Evolutionary conservation across 768 basidiomycete species (phyloP).

Genomic region (Tulasnella sp.): DNA sequence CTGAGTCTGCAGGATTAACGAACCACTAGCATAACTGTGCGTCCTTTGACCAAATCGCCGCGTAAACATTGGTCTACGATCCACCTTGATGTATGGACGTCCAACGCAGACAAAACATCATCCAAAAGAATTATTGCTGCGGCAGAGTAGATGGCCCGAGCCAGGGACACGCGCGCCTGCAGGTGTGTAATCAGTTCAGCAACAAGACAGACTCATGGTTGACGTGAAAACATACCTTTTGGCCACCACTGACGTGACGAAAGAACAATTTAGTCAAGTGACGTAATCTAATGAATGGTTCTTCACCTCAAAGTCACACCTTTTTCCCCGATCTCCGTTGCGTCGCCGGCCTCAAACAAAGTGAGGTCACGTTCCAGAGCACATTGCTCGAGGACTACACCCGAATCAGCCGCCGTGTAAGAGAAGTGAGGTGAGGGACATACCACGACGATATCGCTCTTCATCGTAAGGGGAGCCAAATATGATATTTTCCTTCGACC

Average conservation of each 20-base stretch:
- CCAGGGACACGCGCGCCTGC: slow-evolving; percentile 50
- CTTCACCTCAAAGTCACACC: slow-evolving; percentile 51
- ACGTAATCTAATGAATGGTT: not conserved
- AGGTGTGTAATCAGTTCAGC: slow-evolving; percentile 32
- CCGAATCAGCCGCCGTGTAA: not conserved
- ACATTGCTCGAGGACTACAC: slow-evolving; percentile 40
- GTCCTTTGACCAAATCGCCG: slow-evolving; percentile 36
- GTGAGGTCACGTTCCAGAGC: slow-evolving; percentile 46
- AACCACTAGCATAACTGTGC: slow-evolving; percentile 40
- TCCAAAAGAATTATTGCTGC: slow-evolving; percentile 65
- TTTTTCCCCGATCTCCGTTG: slow-evolving; percentile 69
- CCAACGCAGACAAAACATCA: slow-evolving; percentile 64
- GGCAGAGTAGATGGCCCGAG: slow-evolving; percentile 56
- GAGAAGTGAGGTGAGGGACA: not conserved
- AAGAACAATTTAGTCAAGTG: not conserved
- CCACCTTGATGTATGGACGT: slow-evolving; percentile 52
- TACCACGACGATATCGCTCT: slow-evolving; percentile 43
- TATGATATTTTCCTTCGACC: slow-evolving; percentile 52
- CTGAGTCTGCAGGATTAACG: slow-evolving; percentile 13
- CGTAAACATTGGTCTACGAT: slow-evolving; percentile 42
- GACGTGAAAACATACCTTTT: slow-evolving; percentile 41
- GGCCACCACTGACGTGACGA: slow-evolving; percentile 43
- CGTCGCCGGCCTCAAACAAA: slow-evolving; percentile 56
- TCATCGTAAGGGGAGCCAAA: slow-evolving; percentile 46
- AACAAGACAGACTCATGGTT: too few species aligned